Base-by-base conservation (phyloP, 345 rosid species). In the Bretschneidera sinensis region DNA sequence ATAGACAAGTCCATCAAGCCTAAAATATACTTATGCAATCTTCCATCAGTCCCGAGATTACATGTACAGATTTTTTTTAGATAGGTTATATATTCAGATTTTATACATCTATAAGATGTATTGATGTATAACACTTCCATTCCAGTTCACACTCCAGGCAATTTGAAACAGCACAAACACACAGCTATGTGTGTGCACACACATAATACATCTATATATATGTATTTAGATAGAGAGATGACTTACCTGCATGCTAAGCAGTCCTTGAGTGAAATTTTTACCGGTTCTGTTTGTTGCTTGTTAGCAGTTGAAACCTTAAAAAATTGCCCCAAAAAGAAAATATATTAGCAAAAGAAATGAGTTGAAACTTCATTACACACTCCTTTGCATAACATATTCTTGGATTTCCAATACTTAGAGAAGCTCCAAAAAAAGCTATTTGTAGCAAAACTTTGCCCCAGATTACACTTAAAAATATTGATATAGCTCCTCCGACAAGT, bases 171-270 rank as follows among this genome's bases (percentile, higher is more conserved):
- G 45, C 45, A 39, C 45, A 14, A 5, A 11, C 45, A 39, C 9
- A 39, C 10, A 39, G 16, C 4, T 5, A 39, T 13, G n/a, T 39
- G 1, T 39, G 45, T 14, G 16, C 45, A 14, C 11, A 39, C 11
- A 39, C 15, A 39, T 39, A 5, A 31, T 31, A 9, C 35, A 31
- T 9, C 4, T 9, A 39, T 39, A 13, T 14, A 7, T 11, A 39
- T 39, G 11, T 39, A n/a, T 5, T 18, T 17, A 56, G 5, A 34
- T 13, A 64, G 21, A 49, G 57, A 20, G 20, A 25, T 18, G 23
- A 52, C 21, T 33, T 24, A 89, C 97, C 97, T 92, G 85, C 99
- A 94, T 35, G 99, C 96, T 70, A 94, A 81, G 71, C 99, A 94
- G 61, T 90, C 99, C 80, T 90, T 94, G 22, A 94, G 96, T 20